A percentile compares a stretch with the other conserved stretches of the same genome.
Conservation (phyloP, 305 asterid species). For the Nicotiana rustica region DNA sequence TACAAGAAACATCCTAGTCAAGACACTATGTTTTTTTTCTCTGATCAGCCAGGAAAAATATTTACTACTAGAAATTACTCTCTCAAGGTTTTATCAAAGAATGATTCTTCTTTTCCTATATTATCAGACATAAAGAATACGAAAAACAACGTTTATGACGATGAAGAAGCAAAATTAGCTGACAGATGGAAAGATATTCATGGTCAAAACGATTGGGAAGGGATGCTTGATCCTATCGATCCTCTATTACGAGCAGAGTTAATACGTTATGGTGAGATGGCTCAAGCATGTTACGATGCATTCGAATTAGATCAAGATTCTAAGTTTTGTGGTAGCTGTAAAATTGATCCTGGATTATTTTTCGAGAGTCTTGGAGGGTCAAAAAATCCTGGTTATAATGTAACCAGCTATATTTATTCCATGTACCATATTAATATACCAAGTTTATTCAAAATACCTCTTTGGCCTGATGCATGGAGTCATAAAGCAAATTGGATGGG, state of each 20-base stretch:
- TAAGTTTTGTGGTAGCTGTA: conserved; percentile 11
- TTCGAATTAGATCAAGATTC: conserved; percentile 33
- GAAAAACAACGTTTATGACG: not conserved
- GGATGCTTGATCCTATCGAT: conserved; percentile 41
- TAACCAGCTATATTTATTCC: not conserved
- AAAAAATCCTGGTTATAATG: not conserved
- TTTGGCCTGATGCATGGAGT: not conserved
- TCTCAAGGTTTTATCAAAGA: not conserved
- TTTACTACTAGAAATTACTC: not conserved
- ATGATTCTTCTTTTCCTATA: not conserved
- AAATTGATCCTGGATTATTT: conserved; percentile 13
- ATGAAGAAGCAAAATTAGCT: not conserved
- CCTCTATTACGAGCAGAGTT: conserved; percentile 38
- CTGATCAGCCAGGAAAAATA: not conserved
- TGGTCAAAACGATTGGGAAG: conserved; percentile 41
- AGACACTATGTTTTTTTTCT: not conserved
- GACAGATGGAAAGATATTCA: conserved; percentile 36
- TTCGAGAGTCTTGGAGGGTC: not conserved
- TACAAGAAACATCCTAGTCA: not conserved
- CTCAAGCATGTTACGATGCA: conserved; percentile 43
- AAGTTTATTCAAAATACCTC: not conserved
- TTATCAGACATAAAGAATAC: too few relatives aligned
- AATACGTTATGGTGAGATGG: conserved; percentile 42
- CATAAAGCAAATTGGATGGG: conserved; percentile 37
- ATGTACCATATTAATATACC: too few relatives aligned